Base-by-base conservation (phyloP, 495 filamentous ascomycete genomes). In the Penicillium alfredii region DNA sequence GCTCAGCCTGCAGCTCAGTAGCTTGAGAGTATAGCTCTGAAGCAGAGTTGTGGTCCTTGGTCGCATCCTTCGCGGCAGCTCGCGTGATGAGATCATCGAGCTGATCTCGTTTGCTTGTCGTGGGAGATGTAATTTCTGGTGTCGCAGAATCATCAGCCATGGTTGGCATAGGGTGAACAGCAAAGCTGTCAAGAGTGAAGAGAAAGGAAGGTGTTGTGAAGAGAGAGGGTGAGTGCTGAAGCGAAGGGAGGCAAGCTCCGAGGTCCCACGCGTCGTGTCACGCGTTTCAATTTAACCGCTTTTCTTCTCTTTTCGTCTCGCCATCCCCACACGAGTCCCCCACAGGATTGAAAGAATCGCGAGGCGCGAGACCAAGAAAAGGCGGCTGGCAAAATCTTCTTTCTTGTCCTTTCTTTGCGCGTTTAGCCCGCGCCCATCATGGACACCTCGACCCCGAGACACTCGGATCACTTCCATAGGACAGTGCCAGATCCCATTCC, bases 1-100 rank as follows among this genome's bases (percentile, higher is more conserved):
- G 70, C 58, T 84, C 77, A 33, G 86, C 86, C 56, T 99, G 92
- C 40, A 96, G 68, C 56, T 92, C 88, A 25, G 85, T 83, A 11
- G 92, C 92, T 40, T 84, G 77, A 6, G 86, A 85, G 61, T 88
- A 99, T 27, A 84, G 63, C 55, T 97, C 92, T 13, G 87, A 76
- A 16, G 92, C 86, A 26, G 78, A 74, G 41, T 79, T 77, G 55
- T 88, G 90, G 50, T 94, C 81, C 67, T 90, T 95, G 44, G 82
- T 78, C 8, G 81, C 79, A 60, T 92, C 95, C 46, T 83, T 77
- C 10, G 77, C 73, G 17, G 74, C 70, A 15, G 82, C 82, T 40
- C 72, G 63, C 27, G 71, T 66, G 33, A 69, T 73, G 23, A 85
- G 64, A 22, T 63, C 49, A 13, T 59, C 46, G 21, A 76, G 47